These are phyloP conservation scores for Fusarium dlaminii DNA, from an alignment of 2,329 filamentous ascomycete genomes.

Conservation along the genomic window DNA sequence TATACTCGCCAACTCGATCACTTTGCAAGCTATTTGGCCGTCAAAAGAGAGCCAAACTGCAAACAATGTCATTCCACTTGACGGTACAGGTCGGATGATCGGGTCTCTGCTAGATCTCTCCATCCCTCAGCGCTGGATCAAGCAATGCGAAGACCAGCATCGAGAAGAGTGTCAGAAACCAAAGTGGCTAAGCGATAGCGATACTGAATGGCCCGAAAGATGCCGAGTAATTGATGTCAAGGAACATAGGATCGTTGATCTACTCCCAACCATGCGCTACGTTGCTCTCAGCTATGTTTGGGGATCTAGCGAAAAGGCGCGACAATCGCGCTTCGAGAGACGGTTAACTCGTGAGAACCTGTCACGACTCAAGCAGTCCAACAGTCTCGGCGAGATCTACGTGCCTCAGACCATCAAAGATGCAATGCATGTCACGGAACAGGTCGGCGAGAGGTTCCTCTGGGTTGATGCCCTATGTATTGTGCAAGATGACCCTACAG, in stretches of 20 bases:
- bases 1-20: neutral
- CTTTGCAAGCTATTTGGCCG: constrained; percentile 4
- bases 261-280: constrained; percentile 5
- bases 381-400: neutral
- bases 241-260: neutral
- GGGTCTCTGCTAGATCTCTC: neutral
- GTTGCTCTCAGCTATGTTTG: constrained; percentile 27
- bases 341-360: neutral
- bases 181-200: neutral
- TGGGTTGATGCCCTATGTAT: constrained; percentile 34
- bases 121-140: neutral
- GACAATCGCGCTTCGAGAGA: neutral
- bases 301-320: neutral
- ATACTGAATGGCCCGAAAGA: neutral
- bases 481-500: constrained; percentile 14
- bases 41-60: neutral
- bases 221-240: constrained; percentile 10
- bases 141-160: constrained; percentile 13
- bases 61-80: rapidly evolving
- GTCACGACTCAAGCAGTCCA: neutral
- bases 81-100: neutral
- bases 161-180: neutral
- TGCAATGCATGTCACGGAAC: neutral
- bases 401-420: constrained; percentile 14
- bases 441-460: constrained; percentile 2